Evolutionary conservation across 495 filamentous ascomycete species (phyloP), one percentile per base, ranked within the genome.

Genomic region (Immersiella caudata): DNA sequence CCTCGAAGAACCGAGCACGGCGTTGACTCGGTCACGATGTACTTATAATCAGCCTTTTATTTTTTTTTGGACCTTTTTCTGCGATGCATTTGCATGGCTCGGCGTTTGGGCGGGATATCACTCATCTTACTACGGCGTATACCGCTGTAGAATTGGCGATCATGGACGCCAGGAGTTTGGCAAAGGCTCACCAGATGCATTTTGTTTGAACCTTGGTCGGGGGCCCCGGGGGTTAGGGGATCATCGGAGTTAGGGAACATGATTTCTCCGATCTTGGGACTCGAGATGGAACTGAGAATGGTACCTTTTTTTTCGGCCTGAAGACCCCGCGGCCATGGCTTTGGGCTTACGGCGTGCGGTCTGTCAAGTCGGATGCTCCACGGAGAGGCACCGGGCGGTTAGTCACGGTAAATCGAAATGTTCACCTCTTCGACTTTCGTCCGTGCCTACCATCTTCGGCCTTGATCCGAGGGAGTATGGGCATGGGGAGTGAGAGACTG

Each of bases 61-160:
- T 36, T 55, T n/a, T 49, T 36, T 36, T 57, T n/a, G 29, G 8
- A 8, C 5, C 46, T 58, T 65, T 35, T 12, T 33, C 22, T 35
- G 46, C 26, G 54, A 60, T 60, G 65, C 68, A 70, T 70, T 22
- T 67, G 65, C 70, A 70, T 73, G 36, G 54, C 56, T 63, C 57
- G 70, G 70, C 70, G 70, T 73, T 73, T 27, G 65, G 46, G 49
- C 14, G 25, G 9, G 50, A 51, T 11, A 55, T 11, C 11, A 46
- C 14, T 46, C 16, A 18, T 24, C 2, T 55, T 24, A 26, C 52
- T 55, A 55, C 52, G 21, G 52, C 52, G 52, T 7, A 26, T 14
- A 22, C 9, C 7, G 24, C 52, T 6, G 52, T 55, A 22, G 24
- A 55, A 11, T 16, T 11, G 56, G 56, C 21, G 16, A 59, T 6